phyloP scores from a whole-genome alignment of 257 asterid species.

The Plantago major region DNA sequence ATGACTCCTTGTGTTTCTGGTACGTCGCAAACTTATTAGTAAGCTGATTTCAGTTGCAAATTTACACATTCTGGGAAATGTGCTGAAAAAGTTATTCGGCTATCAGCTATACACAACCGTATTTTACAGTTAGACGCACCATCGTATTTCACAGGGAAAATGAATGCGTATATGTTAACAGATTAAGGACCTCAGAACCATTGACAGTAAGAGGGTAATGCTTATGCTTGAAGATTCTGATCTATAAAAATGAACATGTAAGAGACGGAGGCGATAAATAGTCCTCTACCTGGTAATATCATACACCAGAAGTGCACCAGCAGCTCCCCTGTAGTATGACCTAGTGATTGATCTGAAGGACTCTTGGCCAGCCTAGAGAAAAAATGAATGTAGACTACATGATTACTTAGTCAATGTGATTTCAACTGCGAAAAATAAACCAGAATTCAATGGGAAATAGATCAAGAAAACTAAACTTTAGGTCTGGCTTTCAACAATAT shows the following conservation, averaged over 20 bases:
- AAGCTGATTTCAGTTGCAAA: too few species aligned
- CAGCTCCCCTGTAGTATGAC: constrained; percentile 68
- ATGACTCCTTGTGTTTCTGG: too few species aligned
- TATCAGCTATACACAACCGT: too few species aligned
- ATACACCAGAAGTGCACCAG: constrained; percentile 68
- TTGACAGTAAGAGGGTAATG: too few species aligned
- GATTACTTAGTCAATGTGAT: background rate
- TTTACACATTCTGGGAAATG: too few species aligned
- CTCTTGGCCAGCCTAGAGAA: constrained; percentile 60
- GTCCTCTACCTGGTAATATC: constrained; percentile 46
- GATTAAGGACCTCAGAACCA: too few species aligned
- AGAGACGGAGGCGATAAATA: background rate
- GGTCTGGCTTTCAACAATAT: background rate
- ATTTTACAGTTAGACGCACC: too few species aligned
- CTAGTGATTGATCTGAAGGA: constrained; percentile 63
- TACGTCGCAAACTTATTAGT: too few species aligned
- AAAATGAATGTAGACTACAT: background rate
- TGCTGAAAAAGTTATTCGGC: too few species aligned
- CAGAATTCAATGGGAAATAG: constrained; percentile 1
- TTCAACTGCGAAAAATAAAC: background rate
- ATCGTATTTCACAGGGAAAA: background rate
- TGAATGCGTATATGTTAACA: background rate
- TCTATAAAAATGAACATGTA: too few species aligned
- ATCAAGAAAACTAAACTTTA: background rate
- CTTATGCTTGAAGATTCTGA: too few species aligned